Percentiles rank a stretch among this genome's conserved stretches.
phyloP scores from a whole-genome alignment of 2,329 filamentous ascomycete species.

The Botrytis paeoniae region DNA sequence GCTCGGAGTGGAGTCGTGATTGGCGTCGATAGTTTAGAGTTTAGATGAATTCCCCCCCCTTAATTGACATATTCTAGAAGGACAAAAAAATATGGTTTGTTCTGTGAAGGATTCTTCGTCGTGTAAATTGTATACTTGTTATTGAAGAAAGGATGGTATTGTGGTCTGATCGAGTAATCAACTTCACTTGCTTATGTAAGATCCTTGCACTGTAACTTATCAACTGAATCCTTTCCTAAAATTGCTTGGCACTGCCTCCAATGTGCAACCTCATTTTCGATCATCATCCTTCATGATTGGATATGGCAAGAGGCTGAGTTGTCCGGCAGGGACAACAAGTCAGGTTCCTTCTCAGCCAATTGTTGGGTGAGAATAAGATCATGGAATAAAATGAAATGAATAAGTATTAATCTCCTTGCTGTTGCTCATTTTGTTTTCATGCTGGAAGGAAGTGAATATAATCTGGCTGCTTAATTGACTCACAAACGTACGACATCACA shows the following conservation, averaged over 20 bases:
- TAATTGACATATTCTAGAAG: not conserved
- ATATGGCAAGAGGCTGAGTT: slow-evolving; percentile 12
- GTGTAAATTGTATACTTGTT: not conserved
- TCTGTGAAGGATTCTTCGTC: not conserved
- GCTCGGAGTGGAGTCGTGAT: not conserved
- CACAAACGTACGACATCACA: not conserved
- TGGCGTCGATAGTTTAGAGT: not conserved
- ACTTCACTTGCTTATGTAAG: slow-evolving; percentile 4
- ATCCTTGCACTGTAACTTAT: not conserved
- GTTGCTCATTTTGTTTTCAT: not conserved
- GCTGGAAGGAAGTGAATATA: not conserved
- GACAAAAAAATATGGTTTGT: not conserved
- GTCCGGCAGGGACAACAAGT: not conserved
- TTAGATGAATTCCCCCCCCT: not conserved
- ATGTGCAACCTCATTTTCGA: slow-evolving; percentile 7
- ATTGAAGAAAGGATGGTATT: not conserved
- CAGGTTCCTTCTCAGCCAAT: not conserved
- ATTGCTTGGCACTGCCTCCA: slow-evolving; percentile 10
- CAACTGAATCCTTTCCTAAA: slow-evolving; percentile 7
- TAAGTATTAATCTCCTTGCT: slow-evolving; percentile 10
- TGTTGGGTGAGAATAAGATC: not conserved
- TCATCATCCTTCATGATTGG: slow-evolving; percentile 10
- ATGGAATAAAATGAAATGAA: not conserved
- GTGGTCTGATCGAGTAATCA: not conserved
- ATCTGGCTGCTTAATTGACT: not conserved